phyloP scores from a whole-genome alignment of 352 stramenopile species.

The Pythium phragmitis region DNA sequence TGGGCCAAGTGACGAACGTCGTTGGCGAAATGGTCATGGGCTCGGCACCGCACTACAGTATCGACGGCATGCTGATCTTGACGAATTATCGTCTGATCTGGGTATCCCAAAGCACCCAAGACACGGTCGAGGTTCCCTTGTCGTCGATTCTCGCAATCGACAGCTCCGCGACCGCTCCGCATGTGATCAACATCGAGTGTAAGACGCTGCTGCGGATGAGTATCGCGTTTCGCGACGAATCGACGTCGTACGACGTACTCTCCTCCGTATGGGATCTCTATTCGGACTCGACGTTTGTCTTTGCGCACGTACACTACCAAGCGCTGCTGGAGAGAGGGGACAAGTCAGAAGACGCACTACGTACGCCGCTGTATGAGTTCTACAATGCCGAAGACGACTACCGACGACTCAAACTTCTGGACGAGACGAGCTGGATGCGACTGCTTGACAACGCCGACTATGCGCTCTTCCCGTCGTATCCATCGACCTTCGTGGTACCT shows the following conservation, averaged over 20 bases:
- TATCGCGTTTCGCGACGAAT: slow-evolving; percentile 82
- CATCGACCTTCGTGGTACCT: slow-evolving; percentile 91
- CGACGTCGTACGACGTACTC: slow-evolving; percentile 73
- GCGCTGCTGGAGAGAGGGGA: slow-evolving; percentile 53
- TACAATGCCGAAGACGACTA: slow-evolving; percentile 85
- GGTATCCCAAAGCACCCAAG: slow-evolving; percentile 73
- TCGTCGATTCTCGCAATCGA: slow-evolving; percentile 76
- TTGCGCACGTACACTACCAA: slow-evolving; percentile 77
- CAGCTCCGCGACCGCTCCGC: slow-evolving; percentile 76
- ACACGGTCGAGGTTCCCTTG: slow-evolving; percentile 82
- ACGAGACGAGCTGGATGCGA: slow-evolving; percentile 80
- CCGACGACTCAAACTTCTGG: slow-evolving; percentile 70
- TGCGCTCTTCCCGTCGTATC: slow-evolving; percentile 93
- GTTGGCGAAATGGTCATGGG: slow-evolving; percentile 87
- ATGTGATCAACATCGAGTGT: slow-evolving; percentile 84
- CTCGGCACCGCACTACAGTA: slow-evolving; percentile 83
- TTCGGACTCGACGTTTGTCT: slow-evolving; percentile 59
- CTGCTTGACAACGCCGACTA: slow-evolving; percentile 88
- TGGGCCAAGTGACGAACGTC: slow-evolving; percentile 85
- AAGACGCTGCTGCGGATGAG: slow-evolving; percentile 79
- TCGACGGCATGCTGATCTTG: slow-evolving; percentile 76
- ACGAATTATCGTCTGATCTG: slow-evolving; percentile 89
- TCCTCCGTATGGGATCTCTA: slow-evolving; percentile 77
- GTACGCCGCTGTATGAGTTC: slow-evolving; percentile 52
- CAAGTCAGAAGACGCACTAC: slow-evolving; percentile 25